Conservation (phyloP, 1,284 basidiomycete genomes). For the Heterobasidion annosum region DNA sequence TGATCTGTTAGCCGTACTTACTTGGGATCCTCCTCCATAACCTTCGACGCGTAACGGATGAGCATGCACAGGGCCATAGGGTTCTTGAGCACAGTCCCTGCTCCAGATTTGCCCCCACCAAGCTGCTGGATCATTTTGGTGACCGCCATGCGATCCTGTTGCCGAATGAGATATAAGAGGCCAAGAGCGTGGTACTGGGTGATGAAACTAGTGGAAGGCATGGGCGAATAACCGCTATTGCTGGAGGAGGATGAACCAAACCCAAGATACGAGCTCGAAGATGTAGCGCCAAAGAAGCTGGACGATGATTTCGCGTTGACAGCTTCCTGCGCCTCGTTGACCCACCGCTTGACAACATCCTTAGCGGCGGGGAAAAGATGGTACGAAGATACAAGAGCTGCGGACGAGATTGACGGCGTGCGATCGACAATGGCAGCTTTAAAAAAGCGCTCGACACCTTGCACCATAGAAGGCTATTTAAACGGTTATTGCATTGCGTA, state of each 20-base stretch:
- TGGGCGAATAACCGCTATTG: constrained; percentile 62
- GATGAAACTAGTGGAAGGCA: constrained; percentile 85
- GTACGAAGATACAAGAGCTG: constrained; percentile 94
- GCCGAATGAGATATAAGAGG: constrained; percentile 89
- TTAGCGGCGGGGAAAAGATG: constrained; percentile 92
- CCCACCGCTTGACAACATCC: constrained; percentile 96
- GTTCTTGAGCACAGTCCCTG: constrained; percentile 82
- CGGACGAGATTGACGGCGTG: constrained; percentile 92
- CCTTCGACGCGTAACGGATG: constrained; percentile 94
- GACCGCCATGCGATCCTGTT: constrained; percentile 97
- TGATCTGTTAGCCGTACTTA: constrained; percentile 27
- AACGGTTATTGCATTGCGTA: not conserved
- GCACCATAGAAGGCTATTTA: constrained; percentile 86
- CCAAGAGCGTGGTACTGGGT: constrained; percentile 98
- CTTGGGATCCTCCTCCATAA: constrained; percentile 99
- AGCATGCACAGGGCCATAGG: constrained; percentile 99
- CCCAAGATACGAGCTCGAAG: constrained; percentile 58
- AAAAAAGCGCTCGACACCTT: constrained; percentile 98
- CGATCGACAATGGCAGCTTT: constrained; percentile 99
- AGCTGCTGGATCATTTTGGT: constrained; percentile 99
- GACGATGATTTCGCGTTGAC: constrained; percentile 83
- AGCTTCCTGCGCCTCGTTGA: constrained; percentile 96
- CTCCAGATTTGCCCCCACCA: constrained; percentile 80
- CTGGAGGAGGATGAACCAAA: constrained; percentile 40
- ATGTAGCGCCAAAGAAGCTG: constrained; percentile 47